These are phyloP conservation scores for Penicillium coffeae DNA, from an alignment of 495 filamentous ascomycete species.

Conservation along the genomic window DNA sequence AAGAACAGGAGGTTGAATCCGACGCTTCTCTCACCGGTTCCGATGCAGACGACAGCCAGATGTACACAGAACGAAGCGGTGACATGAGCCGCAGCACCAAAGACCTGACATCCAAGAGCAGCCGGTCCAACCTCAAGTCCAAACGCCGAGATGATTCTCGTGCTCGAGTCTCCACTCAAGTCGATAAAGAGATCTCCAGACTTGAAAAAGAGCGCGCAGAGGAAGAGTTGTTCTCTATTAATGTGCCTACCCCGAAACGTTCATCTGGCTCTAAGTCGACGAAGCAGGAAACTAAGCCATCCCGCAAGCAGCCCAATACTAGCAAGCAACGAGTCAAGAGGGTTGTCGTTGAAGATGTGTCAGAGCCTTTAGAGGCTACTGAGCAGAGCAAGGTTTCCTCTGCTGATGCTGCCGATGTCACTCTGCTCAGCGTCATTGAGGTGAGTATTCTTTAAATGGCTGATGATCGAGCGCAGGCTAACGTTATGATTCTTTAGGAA, in stretches of 20 bases:
- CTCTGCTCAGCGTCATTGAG: conserved; percentile 47
- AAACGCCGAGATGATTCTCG: conserved; percentile 32
- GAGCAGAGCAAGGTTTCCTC: conserved; percentile 32
- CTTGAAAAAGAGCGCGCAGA: conserved; percentile 43
- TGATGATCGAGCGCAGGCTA: neutral
- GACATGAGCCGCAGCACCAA: conserved; percentile 31
- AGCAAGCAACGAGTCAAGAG: conserved; percentile 45
- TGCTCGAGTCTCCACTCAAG: conserved; percentile 34
- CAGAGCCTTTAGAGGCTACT: conserved; percentile 31
- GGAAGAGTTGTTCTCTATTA: conserved; percentile 44
- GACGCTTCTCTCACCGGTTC: conserved; percentile 25
- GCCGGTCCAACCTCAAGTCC: conserved; percentile 28
- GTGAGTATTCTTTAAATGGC: conserved; percentile 17
- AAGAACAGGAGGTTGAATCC: conserved; percentile 30
- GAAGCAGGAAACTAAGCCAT: conserved; percentile 17
- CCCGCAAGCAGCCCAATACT: conserved; percentile 36
- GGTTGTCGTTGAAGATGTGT: conserved; percentile 40
- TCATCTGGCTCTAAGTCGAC: conserved; percentile 19
- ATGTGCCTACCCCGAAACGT: conserved; percentile 26
- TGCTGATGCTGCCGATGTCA: conserved; percentile 32
- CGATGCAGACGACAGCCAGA: conserved; percentile 33
- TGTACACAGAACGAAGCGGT: conserved; percentile 32
- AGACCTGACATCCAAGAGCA: conserved; percentile 33
- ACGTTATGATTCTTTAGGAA: conserved; percentile 22
- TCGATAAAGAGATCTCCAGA: conserved; percentile 42